These are phyloP conservation scores for Termitomyces sp. DNA, from an alignment of 768 basidiomycete genomes.

Conservation along the genomic window DNA sequence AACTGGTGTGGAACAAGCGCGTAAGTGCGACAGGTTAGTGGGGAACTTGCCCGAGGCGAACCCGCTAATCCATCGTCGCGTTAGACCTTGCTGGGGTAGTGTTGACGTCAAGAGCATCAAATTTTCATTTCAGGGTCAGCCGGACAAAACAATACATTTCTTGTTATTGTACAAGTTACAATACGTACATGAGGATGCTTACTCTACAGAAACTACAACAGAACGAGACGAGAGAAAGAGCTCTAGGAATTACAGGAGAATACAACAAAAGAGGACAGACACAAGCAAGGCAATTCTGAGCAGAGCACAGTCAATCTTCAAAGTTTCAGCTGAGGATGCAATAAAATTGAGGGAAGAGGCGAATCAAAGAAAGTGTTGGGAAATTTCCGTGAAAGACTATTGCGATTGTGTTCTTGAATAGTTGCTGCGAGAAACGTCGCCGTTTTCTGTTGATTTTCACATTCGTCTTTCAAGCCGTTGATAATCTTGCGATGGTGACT, in stretches of 20 bases:
- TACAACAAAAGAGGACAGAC: too few species aligned
- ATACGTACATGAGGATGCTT: not conserved
- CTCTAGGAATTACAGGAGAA: not conserved
- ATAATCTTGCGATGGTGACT: slow-evolving; percentile 37
- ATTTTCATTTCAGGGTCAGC: slow-evolving; percentile 12
- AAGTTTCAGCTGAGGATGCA: slow-evolving; percentile 15
- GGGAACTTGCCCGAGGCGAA: slow-evolving; percentile 2
- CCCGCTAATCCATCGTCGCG: slow-evolving; percentile 10
- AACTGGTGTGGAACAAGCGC: not conserved
- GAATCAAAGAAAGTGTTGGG: slow-evolving; percentile 39
- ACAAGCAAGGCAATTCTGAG: not conserved
- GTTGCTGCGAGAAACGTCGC: slow-evolving; percentile 31
- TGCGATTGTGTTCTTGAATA: slow-evolving; percentile 48
- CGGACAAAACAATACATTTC: not conserved
- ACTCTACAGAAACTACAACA: not conserved
- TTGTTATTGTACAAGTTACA: not conserved
- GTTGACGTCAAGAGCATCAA: slow-evolving; percentile 17
- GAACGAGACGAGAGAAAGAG: not conserved
- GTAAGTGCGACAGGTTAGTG: not conserved
- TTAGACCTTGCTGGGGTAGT: slow-evolving; percentile 10
- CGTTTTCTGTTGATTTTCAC: slow-evolving; percentile 35
- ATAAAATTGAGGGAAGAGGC: slow-evolving; percentile 22
- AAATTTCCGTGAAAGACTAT: slow-evolving; percentile 46
- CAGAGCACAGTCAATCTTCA: slow-evolving; percentile 6
- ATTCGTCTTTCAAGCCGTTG: slow-evolving; percentile 38